Base-by-base conservation (phyloP, 495 filamentous ascomycete genomes). In the Xylona heveae region DNA sequence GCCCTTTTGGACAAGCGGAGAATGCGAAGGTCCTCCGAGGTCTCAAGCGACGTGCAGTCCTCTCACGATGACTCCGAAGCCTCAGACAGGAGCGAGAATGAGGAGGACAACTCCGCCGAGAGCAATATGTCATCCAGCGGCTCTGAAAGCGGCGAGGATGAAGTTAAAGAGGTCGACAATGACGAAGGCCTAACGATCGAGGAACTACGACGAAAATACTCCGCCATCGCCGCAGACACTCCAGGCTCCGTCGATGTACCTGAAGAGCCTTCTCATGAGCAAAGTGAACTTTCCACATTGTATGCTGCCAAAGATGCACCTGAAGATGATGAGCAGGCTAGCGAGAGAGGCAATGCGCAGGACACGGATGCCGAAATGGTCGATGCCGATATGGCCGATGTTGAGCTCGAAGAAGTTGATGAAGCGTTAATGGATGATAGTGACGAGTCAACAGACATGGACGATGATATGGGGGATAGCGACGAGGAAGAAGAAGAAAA, bases 401-500 rank as follows among this genome's bases (percentile, higher is more conserved):
- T 58, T 21, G 53, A 66, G 34, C 37, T 68, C 4, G 78, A 80
- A 16, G 71, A 84, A 35, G 66, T 76, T 28, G 73, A 76, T 43
- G 58, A 64, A 15, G 56, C 64, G 18, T 52, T 81, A 24, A 53
- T 74, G 43, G 74, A 79, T 36, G 75, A 78, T 35, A 78, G 67
- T 24, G 80, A 88, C 42, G 75, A 77, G 38, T 88, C 79, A 6
- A 72, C 78, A 5, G 78, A 85, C 37, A 92, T 93, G 84, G 74
- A 83, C 41, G 75, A 83, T 43, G 78, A 85, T 39, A 65, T 78
- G 50, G 70, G 68, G 17, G 74, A 77, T 19, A 73, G 60, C 24
- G 72, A 76, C 25, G 67, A 71, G 6, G 58, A 64, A 9, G 61
- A 56, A 13, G 50, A 48, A 17, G 57, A 51, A 10, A 66, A 64